Base-by-base conservation (phyloP, 345 rosid species). In the Salix arbutifolia region DNA sequence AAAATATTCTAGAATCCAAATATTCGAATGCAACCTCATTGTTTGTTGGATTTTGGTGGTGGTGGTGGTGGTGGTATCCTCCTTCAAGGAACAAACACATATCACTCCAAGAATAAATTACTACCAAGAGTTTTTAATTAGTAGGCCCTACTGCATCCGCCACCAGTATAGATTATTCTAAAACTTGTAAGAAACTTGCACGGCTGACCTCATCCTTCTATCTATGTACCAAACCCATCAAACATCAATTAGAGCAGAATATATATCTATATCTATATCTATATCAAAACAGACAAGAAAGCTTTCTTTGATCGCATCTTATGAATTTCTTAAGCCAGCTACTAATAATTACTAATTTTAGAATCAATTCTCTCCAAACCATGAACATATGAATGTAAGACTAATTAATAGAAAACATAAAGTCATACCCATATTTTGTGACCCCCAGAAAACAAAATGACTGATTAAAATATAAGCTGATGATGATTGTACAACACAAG, bases 141-240 rank as follows among this genome's bases (percentile, higher is more conserved):
- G 84, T 82, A 74, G 89, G 87, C 42, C 81, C 88, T 71, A 79
- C 84, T 52, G 66, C 84, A 80, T 82, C 84, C 75, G 72, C 78
- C 65, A 71, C 33, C 46, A 52, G 64, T 62, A 69, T 64, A 50
- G 66, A 67, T 33, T 50, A 37, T 71, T 28, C 38, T 74, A 62
- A 62, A 67, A 53, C 76, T 58, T 38, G 31, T 62, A 69, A 50
- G 67, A 31, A 76, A 81, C 66, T 77, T 61, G 25, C 52, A 69
- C 18, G 25, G n/a, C 66, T 70, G 56, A 28, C 56, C 72, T 75
- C 73, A 73, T 77, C 56, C 31, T 71, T 28, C 56, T 28, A 67
- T 28, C 18, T 19, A 61, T 67, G 70, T 67, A 60, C 77, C 81
- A 69, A 71, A 74, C 80, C 65, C 37, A 76, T 31, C 62, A 77